Evolutionary conservation across 176 grass and related monocot genomes (phyloP).

Genomic region (Phoenix roebelenii): DNA sequence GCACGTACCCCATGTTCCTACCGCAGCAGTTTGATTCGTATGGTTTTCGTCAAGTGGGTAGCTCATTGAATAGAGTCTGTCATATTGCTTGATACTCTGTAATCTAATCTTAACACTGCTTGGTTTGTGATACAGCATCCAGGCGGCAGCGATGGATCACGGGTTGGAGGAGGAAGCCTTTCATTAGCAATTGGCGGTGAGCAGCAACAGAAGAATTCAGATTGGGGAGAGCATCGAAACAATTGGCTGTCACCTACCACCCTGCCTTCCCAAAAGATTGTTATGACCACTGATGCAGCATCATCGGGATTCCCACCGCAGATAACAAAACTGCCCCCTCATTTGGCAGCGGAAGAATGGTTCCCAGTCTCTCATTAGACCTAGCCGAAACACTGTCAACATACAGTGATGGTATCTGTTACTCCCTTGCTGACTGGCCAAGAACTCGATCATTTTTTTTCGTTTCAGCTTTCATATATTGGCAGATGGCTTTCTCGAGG

Average conservation of each 20-base stretch:
- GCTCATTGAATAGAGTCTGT: not conserved
- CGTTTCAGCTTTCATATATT: too few species aligned
- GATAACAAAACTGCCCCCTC: not conserved
- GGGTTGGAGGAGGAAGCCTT: not conserved
- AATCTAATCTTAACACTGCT: not conserved
- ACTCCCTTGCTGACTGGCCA: not conserved
- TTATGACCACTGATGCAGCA: conserved; percentile 39
- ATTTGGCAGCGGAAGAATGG: conserved; percentile 4
- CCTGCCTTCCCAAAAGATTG: conserved; percentile 2
- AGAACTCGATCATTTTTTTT: too few species aligned
- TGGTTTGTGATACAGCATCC: conserved; percentile 14
- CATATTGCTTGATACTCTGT: too few species aligned
- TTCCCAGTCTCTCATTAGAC: conserved; percentile 1
- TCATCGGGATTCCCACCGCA: conserved; percentile 66
- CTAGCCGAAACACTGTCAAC: conserved; percentile 14
- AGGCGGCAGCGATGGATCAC: conserved; percentile 17
- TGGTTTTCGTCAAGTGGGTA: conserved; percentile 24
- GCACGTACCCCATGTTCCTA: conserved; percentile 19
- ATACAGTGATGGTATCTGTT: not conserved
- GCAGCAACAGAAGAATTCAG: conserved; percentile 16
- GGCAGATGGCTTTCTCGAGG: too few species aligned
- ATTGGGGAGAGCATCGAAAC: conserved; percentile 19
- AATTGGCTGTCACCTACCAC: conserved; percentile 23
- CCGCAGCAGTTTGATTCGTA: not conserved
- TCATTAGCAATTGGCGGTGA: not conserved